Conservation (phyloP, 352 stramenopile genomes). For the Phytophthora colocasiae region DNA sequence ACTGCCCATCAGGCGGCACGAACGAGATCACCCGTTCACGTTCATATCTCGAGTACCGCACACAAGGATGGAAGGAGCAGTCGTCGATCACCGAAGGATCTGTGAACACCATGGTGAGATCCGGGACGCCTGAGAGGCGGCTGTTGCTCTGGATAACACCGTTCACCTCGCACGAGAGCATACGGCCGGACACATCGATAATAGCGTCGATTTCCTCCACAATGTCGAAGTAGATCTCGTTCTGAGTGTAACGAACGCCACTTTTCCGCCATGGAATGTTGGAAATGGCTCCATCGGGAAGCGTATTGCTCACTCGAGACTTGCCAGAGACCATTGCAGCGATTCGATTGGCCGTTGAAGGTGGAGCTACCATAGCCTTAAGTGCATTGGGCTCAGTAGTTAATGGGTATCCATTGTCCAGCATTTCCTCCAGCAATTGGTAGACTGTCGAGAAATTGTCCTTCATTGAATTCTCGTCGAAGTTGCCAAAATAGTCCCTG, state of each 20-base stretch:
- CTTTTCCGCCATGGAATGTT: slow-evolving; percentile 98
- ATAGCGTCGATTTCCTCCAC: slow-evolving; percentile 99
- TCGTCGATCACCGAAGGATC: slow-evolving; percentile 97
- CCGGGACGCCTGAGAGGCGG: slow-evolving; percentile 96
- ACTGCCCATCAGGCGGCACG: slow-evolving; percentile 97
- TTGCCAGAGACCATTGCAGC: slow-evolving; percentile 91
- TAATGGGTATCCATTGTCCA: slow-evolving; percentile 97
- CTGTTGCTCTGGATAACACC: slow-evolving; percentile 96
- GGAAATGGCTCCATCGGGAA: slow-evolving; percentile 93
- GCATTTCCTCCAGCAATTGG: slow-evolving; percentile 97
- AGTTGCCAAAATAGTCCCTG: slow-evolving; percentile 96
- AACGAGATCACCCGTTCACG: slow-evolving; percentile 97
- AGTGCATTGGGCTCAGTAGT: slow-evolving; percentile 98
- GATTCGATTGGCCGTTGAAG: slow-evolving; percentile 93
- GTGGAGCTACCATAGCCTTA: slow-evolving; percentile 96
- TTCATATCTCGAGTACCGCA: slow-evolving; percentile 97
- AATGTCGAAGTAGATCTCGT: slow-evolving; percentile 99
- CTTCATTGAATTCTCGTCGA: slow-evolving; percentile 97
- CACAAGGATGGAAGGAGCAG: slow-evolving; percentile 98
- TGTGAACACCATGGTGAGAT: slow-evolving; percentile 97
- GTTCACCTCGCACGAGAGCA: slow-evolving; percentile 96
- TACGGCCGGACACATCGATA: slow-evolving; percentile 89
- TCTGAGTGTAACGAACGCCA: slow-evolving; percentile 95
- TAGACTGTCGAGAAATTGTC: slow-evolving; percentile 98
- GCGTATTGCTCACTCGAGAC: slow-evolving; percentile 91